A percentile compares a stretch with the other conserved stretches of the same genome.
These are phyloP conservation scores for Selaginella tamariscina DNA, from an alignment of 75 land plant species.

Conservation along the genomic window DNA sequence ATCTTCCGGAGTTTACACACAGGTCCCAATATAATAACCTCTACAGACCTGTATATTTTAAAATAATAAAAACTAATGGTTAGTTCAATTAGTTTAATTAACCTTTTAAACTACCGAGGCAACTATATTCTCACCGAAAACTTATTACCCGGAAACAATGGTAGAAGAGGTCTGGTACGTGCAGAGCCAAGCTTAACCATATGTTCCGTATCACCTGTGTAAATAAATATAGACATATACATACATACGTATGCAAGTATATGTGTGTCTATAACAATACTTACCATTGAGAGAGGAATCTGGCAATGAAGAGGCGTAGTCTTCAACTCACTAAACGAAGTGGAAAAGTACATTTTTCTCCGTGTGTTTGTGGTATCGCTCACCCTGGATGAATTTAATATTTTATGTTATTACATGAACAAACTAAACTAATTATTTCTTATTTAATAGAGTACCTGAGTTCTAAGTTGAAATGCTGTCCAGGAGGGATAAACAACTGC, in stretches of 20 bases:
- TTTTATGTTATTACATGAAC: background rate
- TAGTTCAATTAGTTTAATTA: background rate
- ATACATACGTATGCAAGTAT: background rate
- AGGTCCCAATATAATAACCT: constrained; percentile 25
- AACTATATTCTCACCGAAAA: constrained; percentile 24
- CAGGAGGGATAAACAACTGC: constrained; percentile 23
- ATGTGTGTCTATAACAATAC: background rate
- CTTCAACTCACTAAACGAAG: constrained; percentile 34
- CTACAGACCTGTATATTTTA: constrained; percentile 18
- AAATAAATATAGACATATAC: background rate
- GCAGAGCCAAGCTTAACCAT: constrained; percentile 26
- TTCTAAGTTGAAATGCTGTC: constrained; percentile 29
- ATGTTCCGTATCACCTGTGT: constrained; percentile 19
- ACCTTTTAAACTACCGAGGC: background rate
- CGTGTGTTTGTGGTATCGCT: constrained; percentile 26
- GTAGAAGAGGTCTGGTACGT: constrained; percentile 26
- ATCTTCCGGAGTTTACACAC: constrained; percentile 35
- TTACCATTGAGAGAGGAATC: constrained; percentile 34
- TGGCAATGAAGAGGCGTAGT: constrained; percentile 36
- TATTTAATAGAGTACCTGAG: constrained; percentile 18
- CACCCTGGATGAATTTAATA: constrained; percentile 13
- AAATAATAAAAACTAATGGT: too few relatives aligned
- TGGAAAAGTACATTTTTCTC: constrained; percentile 36
- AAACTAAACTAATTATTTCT: background rate
- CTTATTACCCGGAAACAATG: constrained; percentile 23